Base-by-base conservation (phyloP, 1,284 basidiomycete species). In the Thecaphora thlaspeos region DNA sequence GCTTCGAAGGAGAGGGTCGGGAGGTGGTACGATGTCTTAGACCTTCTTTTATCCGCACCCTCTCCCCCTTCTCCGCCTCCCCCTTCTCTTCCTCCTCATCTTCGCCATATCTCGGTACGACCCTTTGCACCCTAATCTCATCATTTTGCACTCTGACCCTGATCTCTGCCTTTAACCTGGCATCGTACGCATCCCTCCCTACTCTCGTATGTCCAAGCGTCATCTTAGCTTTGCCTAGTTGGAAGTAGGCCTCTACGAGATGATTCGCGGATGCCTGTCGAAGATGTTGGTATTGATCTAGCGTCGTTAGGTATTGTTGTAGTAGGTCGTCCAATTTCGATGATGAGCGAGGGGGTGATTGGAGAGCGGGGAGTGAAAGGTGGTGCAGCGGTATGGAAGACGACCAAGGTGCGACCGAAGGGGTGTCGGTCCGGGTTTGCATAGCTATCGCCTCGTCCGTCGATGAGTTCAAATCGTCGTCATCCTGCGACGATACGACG, bases 201-300 rank as follows among this genome's bases (percentile, higher is more conserved):
- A 69, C 14, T 1, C 61, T 49, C 42, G 54, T 55, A 5, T 54
- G 24, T 10, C 67, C 58, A 30, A 62, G 47, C 43, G 58, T 56
- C 47, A 71, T 61, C 55, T 69, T 69, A 38, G 69, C 63, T 12
- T 56, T 52, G 30, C 63, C 51, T 15, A 71, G 61, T 36, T 67
- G 57, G 5, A 54, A 39, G 19, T 49, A 71, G 17, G 61, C 67
- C 4, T 46, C 47, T 23, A 50, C 39, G 24, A 69, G 50, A n/a
- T n/a, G 2, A 41, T 17, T 4, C 50, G 32, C 11, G 7, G 26
- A 28, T 11, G 45, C 39, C 2, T 17, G 23, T 0, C 58, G 54
- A 0, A 49, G 48, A 17, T 41, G 38, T 36, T 64, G 46, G 39
- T 71, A 71, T 23, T 39, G 54, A 17, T 71, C 67, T 1, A 71